Evolutionary conservation across 2,329 filamentous ascomycete species (phyloP), one percentile per base, ranked within the genome.

Genomic region (Herpotrichia juniperi): DNA sequence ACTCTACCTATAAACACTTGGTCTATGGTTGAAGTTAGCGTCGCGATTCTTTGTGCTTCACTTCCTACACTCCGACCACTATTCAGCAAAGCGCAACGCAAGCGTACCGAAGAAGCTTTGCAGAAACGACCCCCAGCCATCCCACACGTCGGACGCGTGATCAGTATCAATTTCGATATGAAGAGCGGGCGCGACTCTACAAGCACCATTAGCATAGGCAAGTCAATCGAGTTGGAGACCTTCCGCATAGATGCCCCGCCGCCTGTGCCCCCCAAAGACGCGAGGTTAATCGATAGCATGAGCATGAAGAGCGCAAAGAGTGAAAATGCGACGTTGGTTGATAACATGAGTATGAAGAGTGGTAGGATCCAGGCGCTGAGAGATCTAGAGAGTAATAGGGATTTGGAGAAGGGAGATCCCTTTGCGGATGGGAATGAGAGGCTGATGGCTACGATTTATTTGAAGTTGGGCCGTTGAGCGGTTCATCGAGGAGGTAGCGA

Each of bases 31-130:
- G 92, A 96, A 72, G 90, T 96, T 63, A 93, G 96, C 59, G 81
- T 94, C 2, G 92, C 90, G n/a, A 91, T 96, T 58, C 86, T 91
- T 47, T 96, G 91, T 67, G 92, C 89, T 31, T 96, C 90, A 60
- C 88, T 96, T 16, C 93, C 93, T 2, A 92, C 89, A 0, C 78
- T 96, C 46, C 96, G 96, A 67, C 92, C 93, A 2, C 79, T 97
- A 14, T 46, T 68, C 9, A 62, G 58, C 3, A 58, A 51, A 43
- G 50, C 58, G 2, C 60, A 64, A 35, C 51, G 61, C 14, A 48
- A 56, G 2, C 57, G 62, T 12, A 64, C 59, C 10, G 49, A 50
- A 28, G 39, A 60, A 22, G 58, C 53, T 9, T 35, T 58, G 21
- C 31, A 49, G 9, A 54, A 53, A 17, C 39, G 47, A 17, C 34